Base-by-base conservation (phyloP, 345 rosid genomes). In the Gossypium herbaceum region DNA sequence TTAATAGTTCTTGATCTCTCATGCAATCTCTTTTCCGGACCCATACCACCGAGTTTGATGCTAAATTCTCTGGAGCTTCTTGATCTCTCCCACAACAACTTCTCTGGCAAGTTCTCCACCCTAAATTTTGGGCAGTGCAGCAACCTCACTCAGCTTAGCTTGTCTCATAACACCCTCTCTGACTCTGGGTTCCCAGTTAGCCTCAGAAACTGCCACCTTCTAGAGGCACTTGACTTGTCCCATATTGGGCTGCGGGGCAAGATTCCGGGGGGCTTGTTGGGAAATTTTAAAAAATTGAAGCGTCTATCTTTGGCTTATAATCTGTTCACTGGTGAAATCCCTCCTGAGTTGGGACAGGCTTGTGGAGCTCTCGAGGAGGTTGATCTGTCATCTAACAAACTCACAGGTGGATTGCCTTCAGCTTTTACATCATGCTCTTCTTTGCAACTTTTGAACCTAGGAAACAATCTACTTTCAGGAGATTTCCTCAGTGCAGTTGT, bases 11-110 rank as follows among this genome's bases (percentile, higher is more conserved):
- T 94, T 54, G 95, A 94, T 84, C 87, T 94, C 65, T 94, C 98
- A 0, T 68, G 79, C 69, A 94, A 94, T 80, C 74, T 79, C 60
- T 73, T 94, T 61, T 90, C 96, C 1, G 93, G 90, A 4, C 79
- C 84, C 58, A 81, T 90, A 68, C 94, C 92, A 12, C 44, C 80
- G 15, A 78, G 16, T 20, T 88, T 90, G 52, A 41, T 83, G 8
- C 79, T 84, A 7, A 83, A 78, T 74, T 84, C 87, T 12, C 83
- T 85, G 48, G 81, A 79, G 77, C 79, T 80, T 75, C 81, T 94
- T 29, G 95, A 91, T 83, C 89, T 94, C 10, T 83, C 97, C 17
- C 79, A 75, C 78, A 92, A 92, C 86, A 94, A 94, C 68, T 85
- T 94, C 58, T 88, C 98, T 54, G 87, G 87, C 41, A 84, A 67